These are phyloP conservation scores for Colletotrichum graminicola DNA, from an alignment of 2,329 filamentous ascomycete species.

Conservation along the genomic window DNA sequence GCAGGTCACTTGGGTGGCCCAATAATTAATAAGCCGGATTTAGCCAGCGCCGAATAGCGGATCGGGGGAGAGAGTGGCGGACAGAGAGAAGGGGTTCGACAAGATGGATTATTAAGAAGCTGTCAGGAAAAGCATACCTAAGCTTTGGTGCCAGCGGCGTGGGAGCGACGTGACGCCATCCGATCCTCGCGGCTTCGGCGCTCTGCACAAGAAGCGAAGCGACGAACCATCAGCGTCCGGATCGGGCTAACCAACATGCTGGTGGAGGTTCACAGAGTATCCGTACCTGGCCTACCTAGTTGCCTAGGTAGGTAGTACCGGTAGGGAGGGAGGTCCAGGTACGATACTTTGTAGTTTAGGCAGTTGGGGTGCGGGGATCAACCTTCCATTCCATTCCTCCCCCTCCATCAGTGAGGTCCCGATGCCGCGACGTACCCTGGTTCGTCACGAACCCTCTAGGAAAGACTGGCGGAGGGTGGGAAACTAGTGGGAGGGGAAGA, in stretches of 20 bases:
- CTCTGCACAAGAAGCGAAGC: conserved; percentile 17
- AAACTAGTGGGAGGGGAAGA: background rate
- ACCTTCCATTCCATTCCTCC: background rate
- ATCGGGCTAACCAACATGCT: background rate
- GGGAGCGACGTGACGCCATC: background rate
- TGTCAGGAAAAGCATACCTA: background rate
- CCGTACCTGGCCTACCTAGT: too few species aligned
- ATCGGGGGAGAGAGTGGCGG: background rate
- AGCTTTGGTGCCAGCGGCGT: background rate
- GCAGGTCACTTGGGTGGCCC: background rate
- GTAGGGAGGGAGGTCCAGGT: too few species aligned
- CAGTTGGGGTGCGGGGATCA: background rate
- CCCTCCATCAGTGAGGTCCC: background rate
- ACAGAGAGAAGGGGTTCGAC: background rate
- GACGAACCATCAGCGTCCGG: background rate
- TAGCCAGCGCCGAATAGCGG: conserved; percentile 1
- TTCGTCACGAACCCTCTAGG: background rate
- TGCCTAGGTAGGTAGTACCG: background rate
- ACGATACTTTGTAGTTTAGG: too few species aligned
- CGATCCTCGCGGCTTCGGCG: conserved; percentile 18
- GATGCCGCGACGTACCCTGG: background rate
- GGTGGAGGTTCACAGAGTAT: background rate
- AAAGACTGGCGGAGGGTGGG: background rate
- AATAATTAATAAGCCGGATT: background rate
- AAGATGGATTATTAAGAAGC: background rate